phyloP scores from a whole-genome alignment of 352 stramenopile genomes.

The Pythium graminicola region DNA sequence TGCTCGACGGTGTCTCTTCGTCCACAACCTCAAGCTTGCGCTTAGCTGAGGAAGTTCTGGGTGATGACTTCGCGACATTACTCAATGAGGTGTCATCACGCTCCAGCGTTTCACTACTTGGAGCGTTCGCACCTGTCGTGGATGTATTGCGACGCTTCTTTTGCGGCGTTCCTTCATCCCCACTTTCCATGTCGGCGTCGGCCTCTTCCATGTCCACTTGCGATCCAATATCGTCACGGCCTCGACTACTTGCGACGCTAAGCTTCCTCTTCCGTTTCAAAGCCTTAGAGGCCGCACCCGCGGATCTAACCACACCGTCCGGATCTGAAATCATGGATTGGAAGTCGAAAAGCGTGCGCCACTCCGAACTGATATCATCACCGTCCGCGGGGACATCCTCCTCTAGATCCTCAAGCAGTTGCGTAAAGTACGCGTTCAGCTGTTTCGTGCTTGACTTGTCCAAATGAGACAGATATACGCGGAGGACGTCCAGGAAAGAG shows the following conservation, averaged over 20 bases:
- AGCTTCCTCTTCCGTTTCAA: constrained; percentile 20
- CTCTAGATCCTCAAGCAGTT: constrained; percentile 40
- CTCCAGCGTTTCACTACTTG: too few species aligned
- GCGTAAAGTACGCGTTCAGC: constrained; percentile 60
- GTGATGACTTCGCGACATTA: neutral
- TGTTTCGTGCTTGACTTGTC: constrained; percentile 58
- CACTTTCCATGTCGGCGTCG: neutral
- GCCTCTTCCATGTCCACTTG: constrained; percentile 6
- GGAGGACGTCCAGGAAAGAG: constrained; percentile 60
- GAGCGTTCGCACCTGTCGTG: neutral
- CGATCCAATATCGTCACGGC: constrained; percentile 2
- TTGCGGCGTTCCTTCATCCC: neutral
- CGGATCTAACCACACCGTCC: constrained; percentile 15
- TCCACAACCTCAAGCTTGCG: constrained; percentile 17
- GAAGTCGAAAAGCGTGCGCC: constrained; percentile 67
- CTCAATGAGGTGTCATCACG: too few species aligned
- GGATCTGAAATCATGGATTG: constrained; percentile 26
- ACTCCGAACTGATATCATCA: constrained; percentile 38
- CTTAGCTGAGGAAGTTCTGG: constrained; percentile 12
- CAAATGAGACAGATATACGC: constrained; percentile 63
- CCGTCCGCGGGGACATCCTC: constrained; percentile 34
- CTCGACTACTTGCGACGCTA: constrained; percentile 4
- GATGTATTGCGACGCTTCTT: neutral
- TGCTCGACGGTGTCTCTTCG: constrained; percentile 3
- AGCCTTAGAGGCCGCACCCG: neutral